These are phyloP conservation scores for Sordariomycetes sp. DNA, from an alignment of 2,329 filamentous ascomycete genomes.

Conservation along the genomic window DNA sequence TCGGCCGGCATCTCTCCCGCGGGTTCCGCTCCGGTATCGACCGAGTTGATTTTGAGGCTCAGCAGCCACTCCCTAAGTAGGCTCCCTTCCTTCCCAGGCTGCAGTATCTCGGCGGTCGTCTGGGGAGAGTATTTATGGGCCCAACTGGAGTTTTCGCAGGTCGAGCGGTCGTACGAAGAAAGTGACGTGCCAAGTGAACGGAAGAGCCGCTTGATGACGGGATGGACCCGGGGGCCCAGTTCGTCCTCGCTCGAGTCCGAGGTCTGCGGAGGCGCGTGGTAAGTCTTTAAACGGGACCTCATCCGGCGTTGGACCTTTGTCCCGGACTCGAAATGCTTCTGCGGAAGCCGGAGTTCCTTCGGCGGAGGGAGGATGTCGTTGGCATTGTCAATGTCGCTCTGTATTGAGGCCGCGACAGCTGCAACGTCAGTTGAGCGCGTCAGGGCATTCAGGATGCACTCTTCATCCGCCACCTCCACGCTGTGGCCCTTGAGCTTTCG, in stretches of 20 bases:
- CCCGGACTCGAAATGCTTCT: constrained; percentile 47
- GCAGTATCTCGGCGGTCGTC: constrained; percentile 61
- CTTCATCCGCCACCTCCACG: constrained; percentile 25
- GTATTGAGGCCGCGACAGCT: constrained; percentile 15
- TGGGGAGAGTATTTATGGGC: constrained; percentile 73
- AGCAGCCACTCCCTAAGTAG: constrained; percentile 75
- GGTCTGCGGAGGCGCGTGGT: constrained; percentile 4
- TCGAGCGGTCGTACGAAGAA: constrained; percentile 71
- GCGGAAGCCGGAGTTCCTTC: constrained; percentile 40
- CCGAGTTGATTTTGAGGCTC: constrained; percentile 63
- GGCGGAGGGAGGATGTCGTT: constrained; percentile 31
- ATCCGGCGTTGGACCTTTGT: constrained; percentile 39
- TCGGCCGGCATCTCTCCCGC: constrained; percentile 12
- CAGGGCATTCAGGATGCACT: constrained; percentile 29
- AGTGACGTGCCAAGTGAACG: constrained; percentile 47
- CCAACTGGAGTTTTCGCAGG: constrained; percentile 68
- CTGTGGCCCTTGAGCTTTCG: constrained; percentile 40
- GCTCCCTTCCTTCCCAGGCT: constrained; percentile 57
- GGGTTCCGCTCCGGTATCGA: constrained; percentile 48
- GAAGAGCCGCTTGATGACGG: constrained; percentile 50
- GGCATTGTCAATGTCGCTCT: constrained; percentile 20
- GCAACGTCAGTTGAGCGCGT: constrained; percentile 15
- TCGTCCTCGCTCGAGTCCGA: constrained; percentile 23
- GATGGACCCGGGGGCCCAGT: constrained; percentile 30
- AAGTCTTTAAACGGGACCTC: constrained; percentile 29